Percentiles rank a stretch among this genome's conserved stretches.
Evolutionary conservation across 805 yeast species (phyloP).

Genomic region (Metschnikowia amazonensis): DNA sequence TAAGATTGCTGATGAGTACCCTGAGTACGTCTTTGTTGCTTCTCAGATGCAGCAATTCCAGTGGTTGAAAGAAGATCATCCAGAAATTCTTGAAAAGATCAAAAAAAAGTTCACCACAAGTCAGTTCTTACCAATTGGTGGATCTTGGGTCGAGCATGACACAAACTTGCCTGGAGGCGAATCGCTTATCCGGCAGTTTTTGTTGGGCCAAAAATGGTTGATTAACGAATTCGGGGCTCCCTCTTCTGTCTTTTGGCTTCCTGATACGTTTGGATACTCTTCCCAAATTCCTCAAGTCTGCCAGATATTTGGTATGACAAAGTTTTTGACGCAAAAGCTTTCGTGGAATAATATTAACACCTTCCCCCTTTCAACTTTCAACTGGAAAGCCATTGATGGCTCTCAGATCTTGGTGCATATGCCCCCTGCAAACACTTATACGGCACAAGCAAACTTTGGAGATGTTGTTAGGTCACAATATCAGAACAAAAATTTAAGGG

Average conservation of each 20-base stretch:
- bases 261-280: conserved; percentile 95
- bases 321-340: conserved; percentile 86
- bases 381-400: conserved; percentile 94
- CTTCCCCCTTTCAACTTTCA: conserved; percentile 87
- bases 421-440: conserved; percentile 97
- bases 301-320: conserved; percentile 77
- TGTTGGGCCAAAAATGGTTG: conserved; percentile 86
- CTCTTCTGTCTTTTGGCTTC: conserved; percentile 85
- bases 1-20: conserved; percentile 77
- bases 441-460: conserved; percentile 89
- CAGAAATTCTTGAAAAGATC: conserved; percentile 64
- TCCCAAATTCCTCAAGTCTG: conserved; percentile 94
- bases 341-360: conserved; percentile 94
- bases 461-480: conserved; percentile 77
- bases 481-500: conserved; percentile 80
- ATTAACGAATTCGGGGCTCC: conserved; percentile 72
- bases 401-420: conserved; percentile 91
- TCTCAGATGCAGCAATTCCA: conserved; percentile 95
- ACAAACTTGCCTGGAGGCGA: conserved; percentile 96
- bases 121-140: conserved; percentile 88
- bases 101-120: conserved; percentile 65
- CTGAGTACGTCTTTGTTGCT: conserved; percentile 91
- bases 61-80: conserved; percentile 87
- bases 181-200: conserved; percentile 80
- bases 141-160: conserved; percentile 97